Evolutionary conservation across 2,329 filamentous ascomycete genomes (phyloP).

Genomic region (Aspergillus proliferans): DNA sequence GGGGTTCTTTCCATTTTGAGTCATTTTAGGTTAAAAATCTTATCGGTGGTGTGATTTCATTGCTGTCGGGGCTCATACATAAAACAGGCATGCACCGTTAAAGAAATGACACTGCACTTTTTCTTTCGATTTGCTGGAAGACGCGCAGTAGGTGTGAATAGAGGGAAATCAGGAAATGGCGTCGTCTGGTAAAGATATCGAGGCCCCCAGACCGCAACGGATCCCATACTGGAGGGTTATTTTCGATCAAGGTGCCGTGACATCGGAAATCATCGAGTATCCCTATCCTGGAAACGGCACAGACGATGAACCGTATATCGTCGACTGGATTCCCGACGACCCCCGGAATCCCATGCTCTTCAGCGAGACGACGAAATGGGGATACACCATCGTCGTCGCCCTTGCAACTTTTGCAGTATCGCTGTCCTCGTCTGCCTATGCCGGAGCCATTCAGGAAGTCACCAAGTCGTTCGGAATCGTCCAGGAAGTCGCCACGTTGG

Average conservation of each 20-base stretch:
- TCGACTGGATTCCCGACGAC: constrained; percentile 32
- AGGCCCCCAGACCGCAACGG: constrained; percentile 3
- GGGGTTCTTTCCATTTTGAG: background rate
- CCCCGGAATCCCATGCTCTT: constrained; percentile 30
- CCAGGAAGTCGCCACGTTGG: constrained; percentile 26
- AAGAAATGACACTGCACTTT: no score
- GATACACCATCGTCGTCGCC: constrained; percentile 24
- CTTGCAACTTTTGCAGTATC: constrained; percentile 28
- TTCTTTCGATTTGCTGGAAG: background rate
- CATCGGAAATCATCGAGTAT: constrained; percentile 15
- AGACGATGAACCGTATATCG: constrained; percentile 28
- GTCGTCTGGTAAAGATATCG: constrained; percentile 1
- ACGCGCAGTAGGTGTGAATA: background rate
- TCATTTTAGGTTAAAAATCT: background rate
- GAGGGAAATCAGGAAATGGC: background rate
- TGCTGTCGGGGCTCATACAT: background rate
- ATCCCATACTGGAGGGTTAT: constrained; percentile 21
- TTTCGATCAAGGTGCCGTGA: constrained; percentile 16
- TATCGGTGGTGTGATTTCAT: background rate
- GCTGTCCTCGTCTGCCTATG: constrained; percentile 29
- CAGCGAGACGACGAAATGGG: constrained; percentile 23
- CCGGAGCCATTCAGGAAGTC: constrained; percentile 22
- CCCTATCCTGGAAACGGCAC: constrained; percentile 27
- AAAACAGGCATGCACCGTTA: no score
- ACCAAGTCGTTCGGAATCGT: constrained; percentile 20